Evolutionary conservation across 2,329 filamentous ascomycete species (phyloP).

Genomic region (Ramularia collo-cygni): DNA sequence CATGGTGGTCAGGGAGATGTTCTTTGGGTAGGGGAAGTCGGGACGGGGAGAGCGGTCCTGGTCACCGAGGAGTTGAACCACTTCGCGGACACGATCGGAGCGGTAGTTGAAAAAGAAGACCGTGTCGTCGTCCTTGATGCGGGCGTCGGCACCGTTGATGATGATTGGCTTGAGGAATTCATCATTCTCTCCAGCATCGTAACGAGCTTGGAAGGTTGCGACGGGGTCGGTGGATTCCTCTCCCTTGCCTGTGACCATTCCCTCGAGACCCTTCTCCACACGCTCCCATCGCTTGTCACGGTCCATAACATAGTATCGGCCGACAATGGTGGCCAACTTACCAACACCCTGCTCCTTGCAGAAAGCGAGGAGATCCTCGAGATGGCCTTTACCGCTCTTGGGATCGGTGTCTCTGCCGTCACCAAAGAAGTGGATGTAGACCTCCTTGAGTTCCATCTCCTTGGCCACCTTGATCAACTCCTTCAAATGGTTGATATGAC

Average conservation of each 20-base stretch:
- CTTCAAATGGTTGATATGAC: constrained; percentile 90
- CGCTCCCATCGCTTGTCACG: constrained; percentile 99
- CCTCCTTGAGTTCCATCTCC: constrained; percentile 75
- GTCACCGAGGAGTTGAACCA: constrained; percentile 87
- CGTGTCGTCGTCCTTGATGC: constrained; percentile 86
- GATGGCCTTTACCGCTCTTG: constrained; percentile 81
- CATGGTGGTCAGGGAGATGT: constrained; percentile 87
- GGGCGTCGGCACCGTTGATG: constrained; percentile 74
- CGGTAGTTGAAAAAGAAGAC: constrained; percentile 99
- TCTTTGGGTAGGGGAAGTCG: constrained; percentile 89
- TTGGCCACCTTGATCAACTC: constrained; percentile 85
- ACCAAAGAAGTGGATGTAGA: constrained; percentile 98
- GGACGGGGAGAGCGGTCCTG: constrained; percentile 85
- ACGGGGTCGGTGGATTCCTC: constrained; percentile 80
- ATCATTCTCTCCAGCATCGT: constrained; percentile 81
- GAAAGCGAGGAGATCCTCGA: constrained; percentile 76
- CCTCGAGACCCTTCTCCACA: constrained; percentile 82
- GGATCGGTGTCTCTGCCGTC: constrained; percentile 97
- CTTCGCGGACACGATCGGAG: constrained; percentile 92
- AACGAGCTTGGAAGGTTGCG: constrained; percentile 77
- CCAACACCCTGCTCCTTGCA: constrained; percentile 78
- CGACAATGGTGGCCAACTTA: constrained; percentile 86
- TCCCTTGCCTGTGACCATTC: constrained; percentile 76
- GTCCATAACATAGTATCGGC: constrained; percentile 98
- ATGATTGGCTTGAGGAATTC: constrained; percentile 99